Conservation (phyloP, 495 filamentous ascomycete species). For the Sabuloglossum arenarium region DNA sequence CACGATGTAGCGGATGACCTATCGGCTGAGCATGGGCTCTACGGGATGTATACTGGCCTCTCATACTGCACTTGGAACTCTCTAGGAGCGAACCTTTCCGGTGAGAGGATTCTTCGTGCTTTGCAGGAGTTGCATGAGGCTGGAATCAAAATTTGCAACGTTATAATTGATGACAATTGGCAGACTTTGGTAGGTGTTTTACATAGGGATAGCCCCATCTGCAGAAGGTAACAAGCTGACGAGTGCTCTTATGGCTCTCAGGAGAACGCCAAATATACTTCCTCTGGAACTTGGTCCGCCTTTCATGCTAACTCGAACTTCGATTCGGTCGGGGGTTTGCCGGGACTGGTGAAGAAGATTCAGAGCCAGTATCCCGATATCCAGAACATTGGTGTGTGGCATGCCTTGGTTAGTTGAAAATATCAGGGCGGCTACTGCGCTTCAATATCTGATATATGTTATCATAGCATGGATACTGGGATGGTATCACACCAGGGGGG, state of each 20-base stretch:
- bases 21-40: background rate
- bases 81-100: conserved; percentile 60
- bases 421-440: background rate
- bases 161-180: conserved; percentile 97
- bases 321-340: conserved; percentile 56
- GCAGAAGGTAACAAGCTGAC: background rate
- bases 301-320: conserved; percentile 64
- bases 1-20: background rate
- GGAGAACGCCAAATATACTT: conserved; percentile 1
- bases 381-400: conserved; percentile 80
- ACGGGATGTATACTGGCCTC: conserved; percentile 52
- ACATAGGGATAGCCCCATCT: conserved; percentile 15
- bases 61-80: conserved; percentile 86
- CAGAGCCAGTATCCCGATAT: conserved; percentile 49
- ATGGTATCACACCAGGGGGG: conserved; percentile 56
- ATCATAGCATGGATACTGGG: conserved; percentile 69
- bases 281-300: conserved; percentile 24
- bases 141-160: conserved; percentile 52
- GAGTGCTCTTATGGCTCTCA: background rate
- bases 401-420: conserved; percentile 37
- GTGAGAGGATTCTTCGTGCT: conserved; percentile 56
- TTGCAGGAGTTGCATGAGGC: conserved; percentile 47
- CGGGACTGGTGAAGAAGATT: conserved; percentile 42
- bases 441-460: background rate
- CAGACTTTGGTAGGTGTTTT: conserved; percentile 36